Evolutionary conservation across 108 stramenopile genomes (phyloP).

Genomic region (Hondaea fermentalgiana): DNA sequence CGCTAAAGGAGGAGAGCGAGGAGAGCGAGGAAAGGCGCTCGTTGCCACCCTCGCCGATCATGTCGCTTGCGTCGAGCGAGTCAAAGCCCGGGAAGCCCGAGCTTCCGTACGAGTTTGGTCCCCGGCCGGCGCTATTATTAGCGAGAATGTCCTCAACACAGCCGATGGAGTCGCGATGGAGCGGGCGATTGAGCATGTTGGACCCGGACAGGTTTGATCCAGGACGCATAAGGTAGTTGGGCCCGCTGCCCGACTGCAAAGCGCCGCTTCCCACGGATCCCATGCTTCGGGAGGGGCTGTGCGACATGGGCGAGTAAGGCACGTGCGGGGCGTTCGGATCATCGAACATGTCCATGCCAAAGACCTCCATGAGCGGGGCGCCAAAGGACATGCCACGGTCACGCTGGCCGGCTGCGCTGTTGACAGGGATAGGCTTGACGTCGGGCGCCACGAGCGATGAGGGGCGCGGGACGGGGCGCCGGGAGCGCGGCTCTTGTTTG

Average conservation of each 20-base stretch:
- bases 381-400: background rate
- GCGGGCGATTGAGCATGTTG: background rate
- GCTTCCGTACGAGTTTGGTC: background rate
- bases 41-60: background rate
- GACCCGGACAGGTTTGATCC: background rate
- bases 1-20: background rate
- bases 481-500: background rate
- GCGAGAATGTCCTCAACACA: background rate
- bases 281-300: background rate
- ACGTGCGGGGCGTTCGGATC: background rate
- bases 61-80: background rate
- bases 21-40: background rate
- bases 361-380: background rate
- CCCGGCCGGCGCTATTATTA: background rate
- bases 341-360: background rate
- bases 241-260: background rate
- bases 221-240: background rate
- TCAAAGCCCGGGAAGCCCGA: background rate
- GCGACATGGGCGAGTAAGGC: background rate
- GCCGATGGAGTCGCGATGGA: background rate
- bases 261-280: background rate
- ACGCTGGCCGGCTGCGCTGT: background rate
- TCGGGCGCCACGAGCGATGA: background rate
- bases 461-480: background rate
- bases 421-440: background rate